Percentiles rank a stretch among this genome's conserved stretches.
Conservation (phyloP, 2,329 filamentous ascomycete species). For the Byssochlamys sp. region DNA sequence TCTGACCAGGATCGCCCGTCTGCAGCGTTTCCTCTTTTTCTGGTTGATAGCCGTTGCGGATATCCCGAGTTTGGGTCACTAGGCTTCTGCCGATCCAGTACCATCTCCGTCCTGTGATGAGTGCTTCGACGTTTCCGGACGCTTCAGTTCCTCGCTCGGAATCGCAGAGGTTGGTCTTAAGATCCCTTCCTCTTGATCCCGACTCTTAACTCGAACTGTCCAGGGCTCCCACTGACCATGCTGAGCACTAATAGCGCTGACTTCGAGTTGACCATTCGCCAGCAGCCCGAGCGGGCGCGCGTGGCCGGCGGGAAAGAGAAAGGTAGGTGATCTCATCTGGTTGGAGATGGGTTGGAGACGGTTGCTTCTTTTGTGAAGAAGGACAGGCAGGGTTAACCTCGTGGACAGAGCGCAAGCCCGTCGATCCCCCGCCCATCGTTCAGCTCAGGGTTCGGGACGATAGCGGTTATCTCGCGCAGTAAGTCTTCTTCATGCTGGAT, state of each 20-base stretch:
- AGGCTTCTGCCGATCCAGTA: constrained; percentile 9
- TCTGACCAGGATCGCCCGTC: constrained; percentile 10
- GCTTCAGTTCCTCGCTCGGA: constrained; percentile 31
- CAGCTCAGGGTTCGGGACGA: constrained; percentile 51
- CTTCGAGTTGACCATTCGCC: constrained; percentile 51
- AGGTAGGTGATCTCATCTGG: constrained; percentile 37
- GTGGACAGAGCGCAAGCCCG: constrained; percentile 63
- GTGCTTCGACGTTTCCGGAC: constrained; percentile 32
- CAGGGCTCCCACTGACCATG: constrained; percentile 32
- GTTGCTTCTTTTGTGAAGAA: not conserved
- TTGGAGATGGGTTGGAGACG: not conserved
- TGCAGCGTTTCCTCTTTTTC: constrained; percentile 7
- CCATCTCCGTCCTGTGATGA: constrained; percentile 27
- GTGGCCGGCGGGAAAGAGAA: constrained; percentile 67
- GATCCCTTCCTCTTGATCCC: constrained; percentile 4
- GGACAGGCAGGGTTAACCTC: not conserved
- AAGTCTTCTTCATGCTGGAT: constrained; percentile 31
- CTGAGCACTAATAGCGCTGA: constrained; percentile 40
- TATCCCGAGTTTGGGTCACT: constrained; percentile 14
- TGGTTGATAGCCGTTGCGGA: constrained; percentile 11
- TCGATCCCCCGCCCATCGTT: constrained; percentile 75
- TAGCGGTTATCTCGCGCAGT: constrained; percentile 49
- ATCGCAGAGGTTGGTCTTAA: constrained; percentile 30
- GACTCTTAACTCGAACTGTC: constrained; percentile 19
- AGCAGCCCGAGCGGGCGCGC: constrained; percentile 58